Evolutionary conservation across 371 early-diverging fungal genomes (phyloP).

Genomic region (Lichtheimia hyalospora): DNA sequence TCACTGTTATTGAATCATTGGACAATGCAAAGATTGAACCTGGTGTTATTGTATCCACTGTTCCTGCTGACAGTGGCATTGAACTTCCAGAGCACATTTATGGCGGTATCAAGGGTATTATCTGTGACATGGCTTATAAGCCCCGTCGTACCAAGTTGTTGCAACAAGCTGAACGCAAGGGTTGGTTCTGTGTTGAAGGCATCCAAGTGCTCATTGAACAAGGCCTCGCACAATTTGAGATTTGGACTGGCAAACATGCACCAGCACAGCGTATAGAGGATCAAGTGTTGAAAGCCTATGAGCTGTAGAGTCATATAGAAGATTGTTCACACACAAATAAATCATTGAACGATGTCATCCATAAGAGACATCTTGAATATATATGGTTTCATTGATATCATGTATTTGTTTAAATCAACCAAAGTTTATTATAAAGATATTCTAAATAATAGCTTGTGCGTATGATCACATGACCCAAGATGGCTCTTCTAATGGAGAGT

Average conservation of each 20-base stretch:
- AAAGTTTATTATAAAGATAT: too few relatives aligned
- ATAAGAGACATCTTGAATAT: too few relatives aligned
- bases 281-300: slow-evolving; percentile 45
- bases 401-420: too few relatives aligned
- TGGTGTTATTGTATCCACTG: slow-evolving; percentile 71
- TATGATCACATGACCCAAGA: too few relatives aligned
- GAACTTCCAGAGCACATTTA: slow-evolving; percentile 59
- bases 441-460: too few relatives aligned
- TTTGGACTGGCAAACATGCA: slow-evolving; percentile 69
- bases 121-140: slow-evolving; percentile 93
- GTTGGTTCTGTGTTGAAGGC: slow-evolving; percentile 83
- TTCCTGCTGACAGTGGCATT: slow-evolving; percentile 80
- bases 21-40: slow-evolving; percentile 31
- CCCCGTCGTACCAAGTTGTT: slow-evolving; percentile 81
- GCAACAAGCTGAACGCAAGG: slow-evolving; percentile 54
- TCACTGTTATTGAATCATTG: slow-evolving; percentile 42
- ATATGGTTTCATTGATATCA: too few relatives aligned
- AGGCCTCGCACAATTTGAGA: slow-evolving; percentile 84
- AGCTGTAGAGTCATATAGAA: slow-evolving; percentile 12
- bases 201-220: slow-evolving; percentile 89
- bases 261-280: slow-evolving; percentile 47
- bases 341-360: too few relatives aligned
- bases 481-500: too few relatives aligned
- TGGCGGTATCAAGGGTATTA: slow-evolving; percentile 62
- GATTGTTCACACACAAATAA: too few relatives aligned